Evolutionary conservation across 768 basidiomycete species (phyloP), one percentile per base, ranked within the genome.

Genomic region (Suillus cothurnatus): DNA sequence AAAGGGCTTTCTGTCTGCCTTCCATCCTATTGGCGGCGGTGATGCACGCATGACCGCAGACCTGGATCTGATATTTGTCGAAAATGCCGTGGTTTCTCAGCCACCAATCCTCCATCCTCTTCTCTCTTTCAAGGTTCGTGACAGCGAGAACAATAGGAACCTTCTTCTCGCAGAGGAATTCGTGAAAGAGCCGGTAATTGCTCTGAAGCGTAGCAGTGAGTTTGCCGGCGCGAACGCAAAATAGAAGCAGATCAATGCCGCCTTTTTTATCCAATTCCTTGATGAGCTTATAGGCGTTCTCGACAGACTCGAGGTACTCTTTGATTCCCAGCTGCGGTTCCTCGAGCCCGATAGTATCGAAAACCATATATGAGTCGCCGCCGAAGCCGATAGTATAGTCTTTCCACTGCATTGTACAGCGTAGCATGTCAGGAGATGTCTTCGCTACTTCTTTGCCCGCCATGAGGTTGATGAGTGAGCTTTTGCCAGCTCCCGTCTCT

Each of bases 391-490:
- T 73, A 43, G 66, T 64, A 67, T 74, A 67, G 32, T 72, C 49
- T 45, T 70, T 66, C 39, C 73, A 76, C 38, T 73, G 59, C 56
- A 81, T 70, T 6, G 82, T 83, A 62, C 76, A 79, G 7, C 82
- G 81, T 8, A 68, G 65, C 12, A 76, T 75, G 6, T 71, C 68
- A 59, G 72, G 74, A 9, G 79, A 80, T 17, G 74, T 74, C 2
- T 61, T 52, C 21, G 81, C 81, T 15, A 70, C 63, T 0, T 74
- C 64, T 5, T 64, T 34, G 14, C 73, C 74, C n/a, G 71, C 64
- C 57, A 83, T 71, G 74, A 84, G 76, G 69, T 83, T 83, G 34
- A 83, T 67, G 36, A 83, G 72, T 4, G 80, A 81, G 69, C 82
- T 84, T 69, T 84, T 84, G 3, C 79, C 78, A 47, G 74, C 64